phyloP scores from a whole-genome alignment of 805 yeast genomes.

The Wickerhamiella dianesei region DNA sequence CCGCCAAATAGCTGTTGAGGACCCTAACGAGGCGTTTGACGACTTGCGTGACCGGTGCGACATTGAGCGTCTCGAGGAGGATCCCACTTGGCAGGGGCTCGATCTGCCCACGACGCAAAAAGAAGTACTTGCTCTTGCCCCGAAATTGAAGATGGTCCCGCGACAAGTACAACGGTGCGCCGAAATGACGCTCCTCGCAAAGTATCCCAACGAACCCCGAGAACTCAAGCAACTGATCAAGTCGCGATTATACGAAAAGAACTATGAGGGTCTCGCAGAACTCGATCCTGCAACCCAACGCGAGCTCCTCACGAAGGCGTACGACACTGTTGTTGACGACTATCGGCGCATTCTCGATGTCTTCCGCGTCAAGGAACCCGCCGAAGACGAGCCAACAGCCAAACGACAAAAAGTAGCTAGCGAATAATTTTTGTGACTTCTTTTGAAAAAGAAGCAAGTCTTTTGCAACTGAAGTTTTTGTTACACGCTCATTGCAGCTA shows the following conservation, averaged over 20 bases:
- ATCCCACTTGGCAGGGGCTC: conserved; percentile 4
- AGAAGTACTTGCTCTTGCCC: conserved; percentile 22
- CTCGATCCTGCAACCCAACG: conserved; percentile 70
- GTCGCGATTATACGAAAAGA: conserved; percentile 60
- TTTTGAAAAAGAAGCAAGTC: no score
- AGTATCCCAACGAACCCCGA: conserved; percentile 6
- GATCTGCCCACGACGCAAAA: conserved; percentile 28
- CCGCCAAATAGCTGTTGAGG: conserved; percentile 76
- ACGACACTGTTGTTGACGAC: conserved; percentile 21
- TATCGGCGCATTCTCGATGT: not conserved
- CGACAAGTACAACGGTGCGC: conserved; percentile 65
- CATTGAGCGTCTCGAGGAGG: conserved; percentile 17
- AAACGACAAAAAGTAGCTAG: not conserved
- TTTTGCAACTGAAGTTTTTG: no score
- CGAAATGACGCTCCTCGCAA: conserved; percentile 56
- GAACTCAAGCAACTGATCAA: conserved; percentile 42
- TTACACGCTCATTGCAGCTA: no score
- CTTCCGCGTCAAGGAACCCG: not conserved
- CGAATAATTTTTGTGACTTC: no score
- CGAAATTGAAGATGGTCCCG: conserved; percentile 45
- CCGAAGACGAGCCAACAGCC: not conserved
- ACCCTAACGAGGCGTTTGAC: conserved; percentile 87
- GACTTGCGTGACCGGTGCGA: conserved; percentile 66
- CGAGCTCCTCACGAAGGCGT: conserved; percentile 55
- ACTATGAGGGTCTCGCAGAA: conserved; percentile 60